Conservation (phyloP, 352 stramenopile genomes). For the Globisporangium uncinulatum region DNA sequence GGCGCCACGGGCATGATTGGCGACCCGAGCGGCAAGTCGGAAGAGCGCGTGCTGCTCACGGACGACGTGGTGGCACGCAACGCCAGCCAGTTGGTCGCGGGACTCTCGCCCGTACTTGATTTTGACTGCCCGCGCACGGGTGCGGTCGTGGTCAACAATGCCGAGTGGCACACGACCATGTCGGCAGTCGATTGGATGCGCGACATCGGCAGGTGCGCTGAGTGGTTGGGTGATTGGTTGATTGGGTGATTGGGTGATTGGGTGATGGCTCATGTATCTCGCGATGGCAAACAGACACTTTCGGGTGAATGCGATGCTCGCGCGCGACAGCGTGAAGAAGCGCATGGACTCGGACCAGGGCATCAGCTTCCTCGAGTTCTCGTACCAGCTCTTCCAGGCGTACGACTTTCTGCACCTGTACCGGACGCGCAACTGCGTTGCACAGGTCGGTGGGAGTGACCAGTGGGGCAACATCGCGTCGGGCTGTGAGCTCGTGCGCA, state of each 20-base stretch:
- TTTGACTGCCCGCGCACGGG: conserved; percentile 88
- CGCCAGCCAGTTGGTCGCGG: conserved; percentile 84
- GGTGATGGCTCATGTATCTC: background rate
- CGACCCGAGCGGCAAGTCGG: conserved; percentile 98
- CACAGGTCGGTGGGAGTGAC: conserved; percentile 98
- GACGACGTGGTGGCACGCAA: conserved; percentile 92
- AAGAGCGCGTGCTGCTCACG: conserved; percentile 93
- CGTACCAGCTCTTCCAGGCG: conserved; percentile 99
- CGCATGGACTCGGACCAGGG: conserved; percentile 92
- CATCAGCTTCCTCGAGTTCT: conserved; percentile 99
- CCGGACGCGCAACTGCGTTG: conserved; percentile 83
- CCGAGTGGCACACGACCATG: conserved; percentile 95
- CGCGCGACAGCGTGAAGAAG: conserved; percentile 97
- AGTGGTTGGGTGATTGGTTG: background rate
- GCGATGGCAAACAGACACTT: conserved; percentile 67
- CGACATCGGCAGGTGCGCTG: conserved; percentile 87
- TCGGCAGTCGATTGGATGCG: conserved; percentile 97
- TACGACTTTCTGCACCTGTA: conserved; percentile 99
- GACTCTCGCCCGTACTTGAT: conserved; percentile 93
- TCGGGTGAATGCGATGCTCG: conserved; percentile 98
- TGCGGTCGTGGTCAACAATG: conserved; percentile 97
- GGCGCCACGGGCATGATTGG: conserved; percentile 93
- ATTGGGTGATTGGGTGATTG: background rate
- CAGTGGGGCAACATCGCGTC: conserved; percentile 99
- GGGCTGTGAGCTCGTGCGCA: conserved; percentile 95